Evolutionary conservation across 495 filamentous ascomycete species (phyloP).

Genomic region (Halenospora varia): DNA sequence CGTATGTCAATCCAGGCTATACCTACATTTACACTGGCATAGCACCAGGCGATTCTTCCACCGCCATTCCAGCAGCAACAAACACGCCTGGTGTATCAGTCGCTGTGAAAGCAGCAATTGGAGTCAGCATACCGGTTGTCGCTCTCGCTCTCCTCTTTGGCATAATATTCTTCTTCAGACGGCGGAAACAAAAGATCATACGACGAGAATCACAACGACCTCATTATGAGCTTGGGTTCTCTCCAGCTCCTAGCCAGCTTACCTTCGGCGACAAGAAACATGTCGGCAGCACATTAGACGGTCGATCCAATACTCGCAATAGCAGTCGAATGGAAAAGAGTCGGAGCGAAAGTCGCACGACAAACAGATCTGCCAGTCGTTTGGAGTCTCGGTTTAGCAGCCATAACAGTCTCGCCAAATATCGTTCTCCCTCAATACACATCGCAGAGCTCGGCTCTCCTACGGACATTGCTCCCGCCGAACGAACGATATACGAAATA

Average conservation of each 20-base stretch:
- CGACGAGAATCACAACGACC: slow-evolving; percentile 3
- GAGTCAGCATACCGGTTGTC: slow-evolving; percentile 10
- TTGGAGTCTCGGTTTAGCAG: not conserved
- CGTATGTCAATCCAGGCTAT: not conserved
- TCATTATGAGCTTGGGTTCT: not conserved
- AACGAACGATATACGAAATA: not conserved
- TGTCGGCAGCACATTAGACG: not conserved
- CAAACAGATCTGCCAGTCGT: not conserved
- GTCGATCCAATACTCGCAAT: not conserved
- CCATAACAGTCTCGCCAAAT: not conserved
- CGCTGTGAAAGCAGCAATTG: slow-evolving; percentile 11
- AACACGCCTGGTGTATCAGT: not conserved
- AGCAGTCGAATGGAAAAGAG: too few relatives aligned
- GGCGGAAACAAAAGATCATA: not conserved
- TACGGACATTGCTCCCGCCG: not conserved
- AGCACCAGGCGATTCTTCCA: not conserved
- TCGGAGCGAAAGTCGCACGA: not conserved
- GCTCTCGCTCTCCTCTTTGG: slow-evolving; percentile 6
- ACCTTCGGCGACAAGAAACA: not conserved
- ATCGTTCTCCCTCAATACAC: not conserved
- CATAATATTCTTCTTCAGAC: slow-evolving; percentile 13
- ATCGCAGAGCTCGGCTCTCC: not conserved
- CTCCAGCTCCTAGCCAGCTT: not conserved
- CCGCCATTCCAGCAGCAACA: not conserved
- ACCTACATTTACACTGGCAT: not conserved